Evolutionary conservation across 2,329 filamentous ascomycete species (phyloP).

Genomic region (Cercospora sojina): DNA sequence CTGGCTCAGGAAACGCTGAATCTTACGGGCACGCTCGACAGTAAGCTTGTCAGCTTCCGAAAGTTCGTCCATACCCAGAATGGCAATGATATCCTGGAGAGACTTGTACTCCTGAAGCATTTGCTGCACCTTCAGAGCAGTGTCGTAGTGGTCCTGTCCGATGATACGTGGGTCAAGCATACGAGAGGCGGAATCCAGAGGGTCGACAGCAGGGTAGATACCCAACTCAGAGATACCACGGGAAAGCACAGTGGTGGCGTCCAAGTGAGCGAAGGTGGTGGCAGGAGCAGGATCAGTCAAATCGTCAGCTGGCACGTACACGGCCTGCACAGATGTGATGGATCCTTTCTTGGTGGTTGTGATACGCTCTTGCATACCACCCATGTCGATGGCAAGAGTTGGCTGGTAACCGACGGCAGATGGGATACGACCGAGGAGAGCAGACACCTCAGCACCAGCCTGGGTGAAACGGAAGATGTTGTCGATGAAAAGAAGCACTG

Average conservation of each 20-base stretch:
- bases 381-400: conserved; percentile 97
- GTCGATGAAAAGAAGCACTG: conserved; percentile 97
- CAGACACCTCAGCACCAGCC: conserved; percentile 99
- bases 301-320: conserved; percentile 99
- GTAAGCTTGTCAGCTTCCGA: conserved; percentile 99
- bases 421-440: conserved; percentile 97
- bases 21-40: conserved; percentile 99
- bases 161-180: conserved; percentile 99
- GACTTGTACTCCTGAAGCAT: conserved; percentile 99
- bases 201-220: conserved; percentile 99
- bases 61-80: conserved; percentile 99
- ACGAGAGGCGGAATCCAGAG: conserved; percentile 98
- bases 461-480: conserved; percentile 99
- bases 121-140: conserved; percentile 92
- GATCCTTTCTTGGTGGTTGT: conserved; percentile 99
- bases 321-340: conserved; percentile 99
- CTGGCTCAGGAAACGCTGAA: conserved; percentile 99
- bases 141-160: conserved; percentile 96
- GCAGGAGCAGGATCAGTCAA: conserved; percentile 99
- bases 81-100: conserved; percentile 97
- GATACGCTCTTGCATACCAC: conserved; percentile 99
- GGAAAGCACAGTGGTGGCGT: conserved; percentile 99
- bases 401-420: conserved; percentile 99
- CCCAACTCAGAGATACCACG: conserved; percentile 99
- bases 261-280: conserved; percentile 99